Base-by-base conservation (phyloP, 2,329 filamentous ascomycete species). In the Calycina marina region DNA sequence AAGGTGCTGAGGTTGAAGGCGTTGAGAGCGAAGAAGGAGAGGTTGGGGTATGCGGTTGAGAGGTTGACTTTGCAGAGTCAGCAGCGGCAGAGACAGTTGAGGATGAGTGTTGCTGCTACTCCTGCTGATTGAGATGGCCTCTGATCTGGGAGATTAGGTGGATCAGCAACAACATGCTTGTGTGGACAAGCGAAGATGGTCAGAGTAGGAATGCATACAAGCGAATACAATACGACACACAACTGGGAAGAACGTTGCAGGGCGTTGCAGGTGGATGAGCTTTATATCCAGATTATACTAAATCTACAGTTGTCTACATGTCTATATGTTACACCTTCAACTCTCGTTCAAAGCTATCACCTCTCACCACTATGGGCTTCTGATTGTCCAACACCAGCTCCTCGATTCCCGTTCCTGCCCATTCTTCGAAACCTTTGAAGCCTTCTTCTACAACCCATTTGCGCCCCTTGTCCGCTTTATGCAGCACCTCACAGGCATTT, bases 401-500 rank as follows among this genome's bases (percentile, higher is more conserved):
- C n/a, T 45, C 39, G 3, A 45, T 34, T 4, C 38, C 40, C 10
- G 37, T 8, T 4, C 35, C 36, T 4, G 31, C 41, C 20, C 46
- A 45, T 4, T 44, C 42, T 14, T 88, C 79, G 32, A 93, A 53
- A 0, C 77, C 80, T 40, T 66, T 65, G 48, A 93, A 93, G 0
- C 85, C 86, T 29, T 94, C 86, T 53, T 94, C 85, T 0, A 93
- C 81, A 1, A 67, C 60, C 88, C 88, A 94, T 36, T 72, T 72
- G 46, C 72, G 65, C 2, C 65, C 67, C 35, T 58, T 60, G 20
- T 68, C 63, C 12, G 60, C 58, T 14, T 63, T 60, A 40, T 76
- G 67, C 36, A 96, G 55, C 4, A 84, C 82, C 48, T 83, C 77
- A 46, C 90, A 98, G 3, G 84, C 81, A 28, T 67, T 63, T 0